Evolutionary conservation across 2,329 filamentous ascomycete species (phyloP).

Genomic region (Paraphaeosphaeria minitans): DNA sequence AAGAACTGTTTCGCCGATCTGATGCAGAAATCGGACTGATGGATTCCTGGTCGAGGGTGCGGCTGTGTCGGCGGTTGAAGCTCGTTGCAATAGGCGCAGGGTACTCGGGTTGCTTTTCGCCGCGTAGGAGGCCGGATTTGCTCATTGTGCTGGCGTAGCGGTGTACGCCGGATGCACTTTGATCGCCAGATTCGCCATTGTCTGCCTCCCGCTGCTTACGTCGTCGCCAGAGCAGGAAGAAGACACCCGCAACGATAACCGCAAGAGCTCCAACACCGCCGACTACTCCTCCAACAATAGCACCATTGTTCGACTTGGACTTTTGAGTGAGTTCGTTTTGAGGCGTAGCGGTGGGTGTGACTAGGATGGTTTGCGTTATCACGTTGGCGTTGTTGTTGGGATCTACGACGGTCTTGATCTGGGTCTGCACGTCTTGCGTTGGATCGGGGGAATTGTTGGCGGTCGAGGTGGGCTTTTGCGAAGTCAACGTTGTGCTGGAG

Average conservation of each 20-base stretch:
- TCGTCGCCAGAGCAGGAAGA: constrained; percentile 50
- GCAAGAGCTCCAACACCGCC: constrained; percentile 48
- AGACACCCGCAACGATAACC: constrained; percentile 41
- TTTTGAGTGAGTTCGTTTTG: constrained; percentile 15
- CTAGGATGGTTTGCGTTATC: constrained; percentile 53
- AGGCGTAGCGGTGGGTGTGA: constrained; percentile 31
- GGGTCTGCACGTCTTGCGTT: constrained; percentile 7
- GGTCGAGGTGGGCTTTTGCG: constrained; percentile 18
- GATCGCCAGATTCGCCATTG: constrained; percentile 24
- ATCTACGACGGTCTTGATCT: constrained; percentile 48
- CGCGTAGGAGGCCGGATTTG: constrained; percentile 51
- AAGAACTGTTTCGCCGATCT: constrained; percentile 49
- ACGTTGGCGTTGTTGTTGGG: constrained; percentile 49
- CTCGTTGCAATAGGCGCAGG: constrained; percentile 33
- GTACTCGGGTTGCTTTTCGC: constrained; percentile 29
- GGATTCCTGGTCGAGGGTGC: constrained; percentile 38
- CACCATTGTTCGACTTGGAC: constrained; percentile 42
- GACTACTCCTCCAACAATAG: constrained; percentile 55
- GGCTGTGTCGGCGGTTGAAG: constrained; percentile 29
- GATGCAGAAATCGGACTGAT: constrained; percentile 43
- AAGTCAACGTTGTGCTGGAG: neutral
- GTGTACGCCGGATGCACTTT: constrained; percentile 27
- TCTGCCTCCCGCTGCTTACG: constrained; percentile 28
- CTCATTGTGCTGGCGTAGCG: constrained; percentile 56
- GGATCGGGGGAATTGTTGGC: constrained; percentile 2